Conservation (phyloP, 495 filamentous ascomycete genomes). For the Letharia columbiana region DNA sequence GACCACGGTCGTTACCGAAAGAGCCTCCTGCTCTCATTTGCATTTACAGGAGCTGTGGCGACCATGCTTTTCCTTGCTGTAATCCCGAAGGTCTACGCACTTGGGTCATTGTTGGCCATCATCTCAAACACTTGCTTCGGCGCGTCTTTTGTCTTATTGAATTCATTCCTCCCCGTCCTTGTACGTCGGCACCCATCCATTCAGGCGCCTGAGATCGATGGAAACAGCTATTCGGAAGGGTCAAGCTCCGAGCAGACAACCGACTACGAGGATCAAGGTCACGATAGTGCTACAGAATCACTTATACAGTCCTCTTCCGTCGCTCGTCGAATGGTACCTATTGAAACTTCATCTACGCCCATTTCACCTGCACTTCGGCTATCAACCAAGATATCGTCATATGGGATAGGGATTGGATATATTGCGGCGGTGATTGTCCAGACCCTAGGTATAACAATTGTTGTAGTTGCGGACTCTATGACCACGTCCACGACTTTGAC, state of each 20-base stretch:
- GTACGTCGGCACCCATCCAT: constrained; percentile 64
- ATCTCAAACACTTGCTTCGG: constrained; percentile 86
- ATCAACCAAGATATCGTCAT: constrained; percentile 78
- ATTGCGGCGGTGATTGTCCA: constrained; percentile 74
- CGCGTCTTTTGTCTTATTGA: constrained; percentile 76
- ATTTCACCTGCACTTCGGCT: constrained; percentile 59
- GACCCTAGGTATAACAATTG: constrained; percentile 62
- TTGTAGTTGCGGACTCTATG: constrained; percentile 53
- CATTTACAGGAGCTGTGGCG: constrained; percentile 64
- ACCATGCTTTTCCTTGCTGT: constrained; percentile 88
- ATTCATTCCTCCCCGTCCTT: constrained; percentile 73
- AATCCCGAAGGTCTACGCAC: constrained; percentile 59
- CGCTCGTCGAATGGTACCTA: not conserved
- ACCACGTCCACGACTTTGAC: constrained; percentile 69
- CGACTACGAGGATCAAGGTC: constrained; percentile 12
- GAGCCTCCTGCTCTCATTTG: constrained; percentile 72
- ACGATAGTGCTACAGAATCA: constrained; percentile 38
- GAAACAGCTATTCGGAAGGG: constrained; percentile 23
- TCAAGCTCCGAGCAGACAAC: constrained; percentile 19
- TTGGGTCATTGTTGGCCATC: constrained; percentile 77
- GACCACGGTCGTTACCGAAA: constrained; percentile 95
- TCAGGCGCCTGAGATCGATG: constrained; percentile 20
- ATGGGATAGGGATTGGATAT: constrained; percentile 87
- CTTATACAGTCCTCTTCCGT: constrained; percentile 25
- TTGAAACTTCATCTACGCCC: not conserved